phyloP scores from a whole-genome alignment of 768 basidiomycete genomes.

The Lactifluus piperatus region DNA sequence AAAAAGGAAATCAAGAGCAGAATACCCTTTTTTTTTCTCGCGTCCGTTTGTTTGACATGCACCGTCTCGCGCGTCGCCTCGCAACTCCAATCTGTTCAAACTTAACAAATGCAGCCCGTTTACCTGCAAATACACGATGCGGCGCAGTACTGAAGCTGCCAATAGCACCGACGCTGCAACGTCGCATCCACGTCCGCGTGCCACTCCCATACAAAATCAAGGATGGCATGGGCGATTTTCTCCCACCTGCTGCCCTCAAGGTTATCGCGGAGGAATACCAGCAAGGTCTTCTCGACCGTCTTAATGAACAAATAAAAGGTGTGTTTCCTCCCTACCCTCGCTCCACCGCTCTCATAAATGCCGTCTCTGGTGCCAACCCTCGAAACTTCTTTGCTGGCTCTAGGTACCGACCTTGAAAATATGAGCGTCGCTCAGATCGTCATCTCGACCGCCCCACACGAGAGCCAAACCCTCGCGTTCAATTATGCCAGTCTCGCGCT shows the following conservation, averaged over 20 bases:
- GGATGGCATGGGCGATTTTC: slow-evolving; percentile 68
- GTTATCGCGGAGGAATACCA: slow-evolving; percentile 78
- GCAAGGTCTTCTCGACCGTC: slow-evolving; percentile 65
- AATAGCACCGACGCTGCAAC: slow-evolving; percentile 15
- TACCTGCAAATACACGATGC: neutral
- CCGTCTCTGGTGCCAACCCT: neutral
- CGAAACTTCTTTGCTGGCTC: slow-evolving; percentile 6
- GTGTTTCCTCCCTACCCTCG: slow-evolving; percentile 18
- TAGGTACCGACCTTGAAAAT: slow-evolving; percentile 50
- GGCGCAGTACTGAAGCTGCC: neutral
- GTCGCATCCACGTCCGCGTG: slow-evolving; percentile 41
- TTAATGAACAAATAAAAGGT: slow-evolving; percentile 74
- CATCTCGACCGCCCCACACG: slow-evolving; percentile 51
- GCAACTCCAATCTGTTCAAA: neutral
- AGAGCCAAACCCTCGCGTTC: slow-evolving; percentile 60
- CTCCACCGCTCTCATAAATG: neutral
- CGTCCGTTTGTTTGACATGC: neutral
- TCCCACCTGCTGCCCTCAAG: slow-evolving; percentile 64
- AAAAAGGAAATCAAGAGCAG: too few species aligned
- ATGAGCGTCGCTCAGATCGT: slow-evolving; percentile 63
- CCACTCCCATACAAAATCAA: slow-evolving; percentile 58
- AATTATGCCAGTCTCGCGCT: slow-evolving; percentile 88
- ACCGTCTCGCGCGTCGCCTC: slow-evolving; percentile 7
- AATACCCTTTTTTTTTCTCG: neutral
- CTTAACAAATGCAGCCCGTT: neutral